Base-by-base conservation (phyloP, 306 rosid genomes). In the Echinosophora koreensis region DNA sequence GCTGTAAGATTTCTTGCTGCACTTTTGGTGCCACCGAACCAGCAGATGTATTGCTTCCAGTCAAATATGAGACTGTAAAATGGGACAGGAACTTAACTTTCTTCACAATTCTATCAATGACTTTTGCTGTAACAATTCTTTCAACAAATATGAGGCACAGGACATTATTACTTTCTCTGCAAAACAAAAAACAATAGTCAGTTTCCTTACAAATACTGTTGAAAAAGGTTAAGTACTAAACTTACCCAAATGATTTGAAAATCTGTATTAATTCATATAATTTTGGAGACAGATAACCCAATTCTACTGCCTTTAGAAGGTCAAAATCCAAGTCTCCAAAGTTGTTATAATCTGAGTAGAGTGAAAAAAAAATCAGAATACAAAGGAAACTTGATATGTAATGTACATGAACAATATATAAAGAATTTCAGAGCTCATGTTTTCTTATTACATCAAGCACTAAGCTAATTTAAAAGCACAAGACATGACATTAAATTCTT, bases 101-200 rank as follows among this genome's bases (percentile, higher is more conserved):
- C 82, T 81, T 88, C 79, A 90, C 87, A 47, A 90, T 62, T 80
- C 75, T 84, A 69, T 85, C 89, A 66, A 88, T 75, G 11, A 90
- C 96, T 82, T 84, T 88, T 30, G 93, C 96, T n/a, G 87, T 80
- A 73, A 90, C 32, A 8, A 88, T 89, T 73, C 93, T 90, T 76
- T 88, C 88, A 38, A 90, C 93, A 85, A 90, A 87, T 50, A 90
- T 60, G 71, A 90, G 91, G 85, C 96, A 88, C 70, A 78, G 63
- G 8, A 85, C 83, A 68, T 87, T 80, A 58, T 68, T 75, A 69
- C 81, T 82, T 87, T 67, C 86, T 54, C 96, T 90, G 93, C 80
- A 77, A 59, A 47, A 51, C 32, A 79, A 71, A 68, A 75, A 4
- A 58, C 38, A 41, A 80, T 39, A 51, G 68, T 56, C 74, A 79